Conservation (phyloP, 2,329 filamentous ascomycete species). For the Claviceps sp. region DNA sequence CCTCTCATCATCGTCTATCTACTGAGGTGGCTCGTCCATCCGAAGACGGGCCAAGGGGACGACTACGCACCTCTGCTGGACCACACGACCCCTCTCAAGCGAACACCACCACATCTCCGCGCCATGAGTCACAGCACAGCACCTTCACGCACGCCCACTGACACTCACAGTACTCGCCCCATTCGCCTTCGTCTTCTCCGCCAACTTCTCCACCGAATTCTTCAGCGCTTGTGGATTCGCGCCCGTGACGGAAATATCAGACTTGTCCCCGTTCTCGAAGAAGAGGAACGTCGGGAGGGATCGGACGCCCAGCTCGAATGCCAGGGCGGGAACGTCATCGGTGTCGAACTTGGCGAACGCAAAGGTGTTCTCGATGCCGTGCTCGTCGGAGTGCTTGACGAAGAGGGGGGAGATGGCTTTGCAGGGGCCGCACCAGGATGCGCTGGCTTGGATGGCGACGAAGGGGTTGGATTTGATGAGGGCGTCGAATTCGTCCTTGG, state of each 20-base stretch:
- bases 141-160: too few species aligned
- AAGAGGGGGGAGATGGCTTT: constrained; percentile 44
- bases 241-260: constrained; percentile 27
- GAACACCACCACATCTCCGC: too few species aligned
- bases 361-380: constrained; percentile 25
- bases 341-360: constrained; percentile 48
- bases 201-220: constrained; percentile 13
- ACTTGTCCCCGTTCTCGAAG: constrained; percentile 39
- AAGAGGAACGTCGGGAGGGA: constrained; percentile 48
- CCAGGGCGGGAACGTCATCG: constrained; percentile 37
- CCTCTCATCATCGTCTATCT: constrained; percentile 32
- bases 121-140: too few species aligned
- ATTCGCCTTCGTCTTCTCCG: constrained; percentile 14
- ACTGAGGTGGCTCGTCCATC: constrained; percentile 30
- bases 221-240: constrained; percentile 22
- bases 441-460: constrained; percentile 44
- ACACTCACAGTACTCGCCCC: constrained; percentile 7
- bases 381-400: constrained; percentile 29
- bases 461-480: constrained; percentile 34
- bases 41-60: constrained; percentile 35
- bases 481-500: constrained; percentile 32
- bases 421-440: constrained; percentile 49
- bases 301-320: constrained; percentile 34
- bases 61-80: constrained; percentile 24
- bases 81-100: constrained; percentile 19